Percentiles rank a stretch among this genome's conserved stretches.
Evolutionary conservation across 257 asterid species (phyloP).

Genomic region (Solanum appendiculatum): DNA sequence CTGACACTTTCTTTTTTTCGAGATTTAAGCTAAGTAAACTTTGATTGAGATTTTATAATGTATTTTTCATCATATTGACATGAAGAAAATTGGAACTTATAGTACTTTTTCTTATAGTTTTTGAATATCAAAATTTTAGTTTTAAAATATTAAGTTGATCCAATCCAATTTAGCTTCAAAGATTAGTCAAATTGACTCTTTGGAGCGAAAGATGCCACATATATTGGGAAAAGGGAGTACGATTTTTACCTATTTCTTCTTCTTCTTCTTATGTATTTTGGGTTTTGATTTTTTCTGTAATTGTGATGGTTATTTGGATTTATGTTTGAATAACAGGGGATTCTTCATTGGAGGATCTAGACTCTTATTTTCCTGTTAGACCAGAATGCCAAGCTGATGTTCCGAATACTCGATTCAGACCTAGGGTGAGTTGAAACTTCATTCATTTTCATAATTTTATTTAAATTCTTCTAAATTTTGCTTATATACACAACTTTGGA

Average conservation of each 20-base stretch:
- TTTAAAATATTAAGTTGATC: background rate
- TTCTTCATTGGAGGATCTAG: constrained; percentile 57
- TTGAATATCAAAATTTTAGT: background rate
- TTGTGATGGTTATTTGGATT: background rate
- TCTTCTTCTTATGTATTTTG: background rate
- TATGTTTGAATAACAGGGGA: background rate
- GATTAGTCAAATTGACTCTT: background rate
- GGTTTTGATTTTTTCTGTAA: background rate
- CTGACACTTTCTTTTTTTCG: background rate
- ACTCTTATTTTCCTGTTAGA: constrained; percentile 64
- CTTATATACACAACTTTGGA: background rate
- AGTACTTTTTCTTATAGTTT: background rate
- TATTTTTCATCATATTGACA: background rate
- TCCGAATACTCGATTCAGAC: constrained; percentile 72
- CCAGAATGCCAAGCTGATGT: constrained; percentile 74
- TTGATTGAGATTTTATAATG: background rate
- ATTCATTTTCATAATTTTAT: background rate
- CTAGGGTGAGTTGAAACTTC: constrained; percentile 44
- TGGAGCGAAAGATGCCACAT: background rate
- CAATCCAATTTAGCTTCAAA: background rate
- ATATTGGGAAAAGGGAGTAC: background rate
- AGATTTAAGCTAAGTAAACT: background rate
- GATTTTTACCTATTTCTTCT: background rate
- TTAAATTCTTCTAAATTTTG: background rate
- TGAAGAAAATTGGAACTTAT: background rate